Evolutionary conservation across 768 basidiomycete genomes (phyloP).

Genomic region (Phylloporus sp.): DNA sequence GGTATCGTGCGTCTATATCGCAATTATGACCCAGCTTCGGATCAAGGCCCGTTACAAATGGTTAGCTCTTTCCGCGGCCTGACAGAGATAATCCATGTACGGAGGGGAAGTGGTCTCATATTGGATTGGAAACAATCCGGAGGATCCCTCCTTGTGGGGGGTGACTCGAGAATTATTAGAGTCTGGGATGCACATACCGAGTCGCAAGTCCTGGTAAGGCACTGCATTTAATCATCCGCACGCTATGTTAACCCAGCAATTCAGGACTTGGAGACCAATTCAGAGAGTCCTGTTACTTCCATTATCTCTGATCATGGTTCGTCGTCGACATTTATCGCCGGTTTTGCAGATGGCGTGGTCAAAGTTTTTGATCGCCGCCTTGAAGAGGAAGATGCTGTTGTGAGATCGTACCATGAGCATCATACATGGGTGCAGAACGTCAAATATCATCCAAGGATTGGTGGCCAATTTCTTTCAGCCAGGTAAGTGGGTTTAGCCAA

Average conservation of each 20-base stretch:
- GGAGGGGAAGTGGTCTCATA: constrained; percentile 80
- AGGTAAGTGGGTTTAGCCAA: constrained; percentile 48
- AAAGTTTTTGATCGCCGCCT: constrained; percentile 91
- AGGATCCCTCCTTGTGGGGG: constrained; percentile 84
- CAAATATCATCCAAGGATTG: constrained; percentile 69
- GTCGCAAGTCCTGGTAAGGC: constrained; percentile 62
- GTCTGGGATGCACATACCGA: constrained; percentile 97
- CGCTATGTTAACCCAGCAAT: neutral
- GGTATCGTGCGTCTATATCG: constrained; percentile 89
- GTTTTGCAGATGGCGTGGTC: constrained; percentile 90
- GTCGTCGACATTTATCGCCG: constrained; percentile 78
- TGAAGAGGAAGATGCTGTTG: constrained; percentile 76
- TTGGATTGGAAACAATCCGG: constrained; percentile 91
- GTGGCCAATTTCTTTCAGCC: constrained; percentile 76
- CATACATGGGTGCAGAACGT: constrained; percentile 95
- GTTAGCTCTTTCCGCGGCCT: constrained; percentile 92
- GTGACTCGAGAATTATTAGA: constrained; percentile 84
- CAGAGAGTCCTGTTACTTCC: constrained; percentile 85
- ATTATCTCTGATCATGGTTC: constrained; percentile 75
- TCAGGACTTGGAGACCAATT: constrained; percentile 86
- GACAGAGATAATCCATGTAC: constrained; percentile 67
- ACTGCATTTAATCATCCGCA: neutral
- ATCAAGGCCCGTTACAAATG: constrained; percentile 79
- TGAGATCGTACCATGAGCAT: constrained; percentile 66
- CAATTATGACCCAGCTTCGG: constrained; percentile 76